phyloP scores from a whole-genome alignment of 2,329 filamentous ascomycete genomes.

The Colletotrichum orchidophilum region DNA sequence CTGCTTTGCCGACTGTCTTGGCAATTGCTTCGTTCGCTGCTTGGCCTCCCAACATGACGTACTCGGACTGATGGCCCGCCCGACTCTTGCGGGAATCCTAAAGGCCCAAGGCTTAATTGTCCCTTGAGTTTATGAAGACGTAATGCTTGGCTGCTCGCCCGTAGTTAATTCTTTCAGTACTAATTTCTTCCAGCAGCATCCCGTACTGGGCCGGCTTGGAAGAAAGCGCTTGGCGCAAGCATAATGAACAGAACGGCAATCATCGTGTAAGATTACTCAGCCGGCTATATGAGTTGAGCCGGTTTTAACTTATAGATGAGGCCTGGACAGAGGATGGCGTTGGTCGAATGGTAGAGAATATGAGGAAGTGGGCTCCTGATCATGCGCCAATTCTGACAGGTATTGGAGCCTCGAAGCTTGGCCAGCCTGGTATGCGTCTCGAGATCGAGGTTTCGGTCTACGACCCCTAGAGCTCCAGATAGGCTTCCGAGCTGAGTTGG shows the following conservation, averaged over 20 bases:
- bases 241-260: neutral
- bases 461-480: slow-evolving; percentile 5
- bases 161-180: neutral
- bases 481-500: neutral
- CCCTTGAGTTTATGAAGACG: neutral
- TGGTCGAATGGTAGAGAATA: slow-evolving; percentile 44
- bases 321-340: slow-evolving; percentile 36
- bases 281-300: neutral
- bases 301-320: slow-evolving; percentile 36
- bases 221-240: neutral
- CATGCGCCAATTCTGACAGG: slow-evolving; percentile 55
- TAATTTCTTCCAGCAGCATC: neutral
- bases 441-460: slow-evolving; percentile 56
- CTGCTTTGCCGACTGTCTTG: neutral
- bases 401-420: slow-evolving; percentile 51
- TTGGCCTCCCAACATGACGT: neutral
- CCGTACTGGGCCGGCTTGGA: neutral
- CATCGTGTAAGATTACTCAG: neutral
- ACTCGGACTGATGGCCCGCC: neutral
- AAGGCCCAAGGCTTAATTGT: too few species aligned
- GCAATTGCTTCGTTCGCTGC: slow-evolving; percentile 11
- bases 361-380: slow-evolving; percentile 51
- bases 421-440: slow-evolving; percentile 51
- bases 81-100: neutral
- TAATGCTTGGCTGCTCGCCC: neutral